These are phyloP conservation scores for Morella rubra DNA, from an alignment of 306 rosid genomes.

Conservation along the genomic window DNA sequence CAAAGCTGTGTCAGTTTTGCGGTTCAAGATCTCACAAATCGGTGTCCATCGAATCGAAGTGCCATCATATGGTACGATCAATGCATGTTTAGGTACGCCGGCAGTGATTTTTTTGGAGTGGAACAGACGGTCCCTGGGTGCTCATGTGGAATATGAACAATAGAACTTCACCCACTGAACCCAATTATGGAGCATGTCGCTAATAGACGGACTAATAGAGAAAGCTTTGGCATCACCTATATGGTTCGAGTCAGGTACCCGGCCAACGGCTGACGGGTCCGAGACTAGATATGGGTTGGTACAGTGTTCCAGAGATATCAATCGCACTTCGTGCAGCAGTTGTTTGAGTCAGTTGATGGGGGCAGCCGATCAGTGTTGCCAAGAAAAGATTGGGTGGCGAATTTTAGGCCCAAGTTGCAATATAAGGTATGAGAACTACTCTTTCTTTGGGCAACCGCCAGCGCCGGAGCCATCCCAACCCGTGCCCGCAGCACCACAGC, in stretches of 20 bases:
- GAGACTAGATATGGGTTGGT: conserved; percentile 7
- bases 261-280: background rate
- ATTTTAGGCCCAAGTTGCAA: conserved; percentile 22
- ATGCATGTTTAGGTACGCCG: background rate
- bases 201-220: conserved; percentile 3
- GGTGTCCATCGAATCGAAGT: background rate
- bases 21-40: background rate
- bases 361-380: background rate
- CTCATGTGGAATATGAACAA: background rate
- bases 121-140: background rate
- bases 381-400: conserved; percentile 14
- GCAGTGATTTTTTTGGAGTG: background rate
- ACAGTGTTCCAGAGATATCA: conserved; percentile 29
- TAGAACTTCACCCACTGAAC: background rate
- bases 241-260: conserved; percentile 7
- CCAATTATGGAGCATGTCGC: background rate
- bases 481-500: background rate
- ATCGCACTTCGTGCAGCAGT: background rate
- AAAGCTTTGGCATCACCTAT: background rate
- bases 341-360: conserved; percentile 14
- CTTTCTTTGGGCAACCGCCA: background rate
- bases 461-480: background rate
- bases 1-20: background rate
- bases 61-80: background rate
- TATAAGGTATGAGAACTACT: background rate